Evolutionary conservation across 2,329 filamentous ascomycete species (phyloP).

Genomic region (Chaetomiaceae sp.): DNA sequence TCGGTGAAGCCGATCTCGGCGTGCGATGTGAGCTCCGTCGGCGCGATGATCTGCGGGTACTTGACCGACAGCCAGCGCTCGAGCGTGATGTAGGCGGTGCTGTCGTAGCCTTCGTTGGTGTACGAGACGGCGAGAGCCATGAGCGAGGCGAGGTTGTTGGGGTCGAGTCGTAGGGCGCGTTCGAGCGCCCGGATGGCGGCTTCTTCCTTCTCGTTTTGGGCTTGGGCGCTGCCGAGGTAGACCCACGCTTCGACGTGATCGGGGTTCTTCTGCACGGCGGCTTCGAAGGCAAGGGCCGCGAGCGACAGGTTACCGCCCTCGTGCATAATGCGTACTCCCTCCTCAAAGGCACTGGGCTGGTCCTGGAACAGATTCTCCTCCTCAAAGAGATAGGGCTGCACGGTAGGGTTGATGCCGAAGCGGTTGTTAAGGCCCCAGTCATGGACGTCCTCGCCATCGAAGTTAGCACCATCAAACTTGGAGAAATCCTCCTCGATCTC

Average conservation of each 20-base stretch:
- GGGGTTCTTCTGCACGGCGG: constrained; percentile 84
- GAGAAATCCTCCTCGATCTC: constrained; percentile 59
- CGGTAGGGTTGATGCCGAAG: constrained; percentile 63
- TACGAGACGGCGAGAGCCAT: constrained; percentile 97
- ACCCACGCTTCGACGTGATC: constrained; percentile 91
- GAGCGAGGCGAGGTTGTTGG: constrained; percentile 77
- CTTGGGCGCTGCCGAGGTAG: constrained; percentile 83
- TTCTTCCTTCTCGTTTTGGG: constrained; percentile 97
- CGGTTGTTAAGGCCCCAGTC: constrained; percentile 63
- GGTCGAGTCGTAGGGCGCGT: constrained; percentile 81
- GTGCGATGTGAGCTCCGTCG: constrained; percentile 63
- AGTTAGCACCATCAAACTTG: constrained; percentile 56
- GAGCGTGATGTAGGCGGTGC: constrained; percentile 88
- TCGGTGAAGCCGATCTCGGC: constrained; percentile 93
- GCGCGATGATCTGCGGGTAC: constrained; percentile 76
- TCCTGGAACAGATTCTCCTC: constrained; percentile 85
- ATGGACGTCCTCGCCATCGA: constrained; percentile 35
- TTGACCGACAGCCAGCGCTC: constrained; percentile 96
- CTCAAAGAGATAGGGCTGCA: constrained; percentile 92
- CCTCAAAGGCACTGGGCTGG: constrained; percentile 73
- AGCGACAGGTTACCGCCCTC: constrained; percentile 91
- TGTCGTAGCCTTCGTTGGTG: constrained; percentile 98
- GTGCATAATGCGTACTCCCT: constrained; percentile 87
- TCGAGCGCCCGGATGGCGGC: constrained; percentile 92
- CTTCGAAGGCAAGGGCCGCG: constrained; percentile 90